Base-by-base conservation (phyloP, 768 basidiomycete species). In the Gloeopeniophorella convolvens region DNA sequence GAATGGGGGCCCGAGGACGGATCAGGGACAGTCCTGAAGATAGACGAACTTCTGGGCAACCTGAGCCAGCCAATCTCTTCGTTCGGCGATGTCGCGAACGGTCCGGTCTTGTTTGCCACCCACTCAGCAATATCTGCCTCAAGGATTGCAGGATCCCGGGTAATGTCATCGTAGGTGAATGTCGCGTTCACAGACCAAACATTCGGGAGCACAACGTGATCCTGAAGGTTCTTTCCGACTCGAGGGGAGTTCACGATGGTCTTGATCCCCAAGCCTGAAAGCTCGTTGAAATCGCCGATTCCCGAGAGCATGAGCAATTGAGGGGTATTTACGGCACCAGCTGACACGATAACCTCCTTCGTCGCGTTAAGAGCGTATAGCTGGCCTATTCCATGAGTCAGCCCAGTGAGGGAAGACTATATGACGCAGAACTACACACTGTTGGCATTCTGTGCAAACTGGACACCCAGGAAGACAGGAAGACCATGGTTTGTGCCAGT, bases 161-260 rank as follows among this genome's bases (percentile, higher is more conserved):
- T 2, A 7, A 41, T 4, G 24, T 49, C 48, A 24, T 59, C 58
- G 15, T 23, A 20, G 7, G 58, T 53, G 37, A 43, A 31, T 10
- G 45, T 49, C n/a, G 51, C 47, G 27, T 49, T 53, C 5, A 51
- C 48, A 3, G 42, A 37, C 50, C 54, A 62, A 2, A 45, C 23
- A 13, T 51, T 30, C 6, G 33, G 12, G n/a, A 59, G 47, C 12
- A 55, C 36, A 1, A 60, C 47, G 27, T 67, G 66, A 50, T 66
- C 66, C 16, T 57, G 51, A 40, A 69, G 40, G 41, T 66, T 61
- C 42, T 60, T 54, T 4, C 68, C 67, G 16, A 69, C 63, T 34
- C 58, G 55, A 12, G 68, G 62, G 15, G 62, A 43, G 34, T 66
- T 44, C 24, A 66, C 56, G 21, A 66, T 28, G 5, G 63, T 35